Conservation (phyloP, 352 stramenopile species). For the Phytopythium vexans region DNA sequence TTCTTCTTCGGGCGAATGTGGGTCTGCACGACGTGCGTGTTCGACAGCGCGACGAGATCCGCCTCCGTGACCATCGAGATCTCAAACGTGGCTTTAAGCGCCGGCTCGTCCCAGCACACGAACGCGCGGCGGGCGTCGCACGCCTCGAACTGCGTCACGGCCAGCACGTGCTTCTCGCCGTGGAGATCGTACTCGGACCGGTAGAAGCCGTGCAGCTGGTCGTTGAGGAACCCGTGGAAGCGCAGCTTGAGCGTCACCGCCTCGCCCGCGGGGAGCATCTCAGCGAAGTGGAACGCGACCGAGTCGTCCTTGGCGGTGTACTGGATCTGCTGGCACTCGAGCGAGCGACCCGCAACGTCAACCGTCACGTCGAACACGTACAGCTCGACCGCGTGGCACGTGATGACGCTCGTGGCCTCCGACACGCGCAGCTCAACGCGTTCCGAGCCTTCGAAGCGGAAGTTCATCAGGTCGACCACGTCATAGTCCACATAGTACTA, state of each 20-base stretch:
- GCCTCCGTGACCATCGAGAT: constrained; percentile 91
- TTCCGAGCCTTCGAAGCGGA: constrained; percentile 71
- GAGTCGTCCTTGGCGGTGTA: constrained; percentile 49
- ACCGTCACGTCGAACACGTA: constrained; percentile 75
- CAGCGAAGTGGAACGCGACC: constrained; percentile 54
- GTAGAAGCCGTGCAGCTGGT: constrained; percentile 97
- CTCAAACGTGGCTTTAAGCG: constrained; percentile 94
- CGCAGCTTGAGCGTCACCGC: constrained; percentile 35
- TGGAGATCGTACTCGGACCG: constrained; percentile 91
- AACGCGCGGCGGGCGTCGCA: constrained; percentile 92
- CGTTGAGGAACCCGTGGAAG: constrained; percentile 82
- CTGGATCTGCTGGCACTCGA: constrained; percentile 46
- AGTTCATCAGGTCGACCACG: constrained; percentile 74
- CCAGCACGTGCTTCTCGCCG: constrained; percentile 91
- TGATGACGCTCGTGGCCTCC: constrained; percentile 74
- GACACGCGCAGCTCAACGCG: constrained; percentile 48
- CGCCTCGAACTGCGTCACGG: constrained; percentile 83
- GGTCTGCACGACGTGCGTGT: constrained; percentile 94
- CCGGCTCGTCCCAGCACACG: constrained; percentile 97
- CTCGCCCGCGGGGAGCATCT: constrained; percentile 28
- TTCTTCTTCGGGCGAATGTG: constrained; percentile 56
- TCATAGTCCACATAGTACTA: constrained; percentile 77
- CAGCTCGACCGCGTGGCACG: constrained; percentile 94
- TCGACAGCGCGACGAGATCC: constrained; percentile 92
- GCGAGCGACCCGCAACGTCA: constrained; percentile 28